A percentile compares a stretch with the other conserved stretches of the same genome.
Conservation (phyloP, 805 yeast genomes). For the Kodamaea nitidulidarum region DNA sequence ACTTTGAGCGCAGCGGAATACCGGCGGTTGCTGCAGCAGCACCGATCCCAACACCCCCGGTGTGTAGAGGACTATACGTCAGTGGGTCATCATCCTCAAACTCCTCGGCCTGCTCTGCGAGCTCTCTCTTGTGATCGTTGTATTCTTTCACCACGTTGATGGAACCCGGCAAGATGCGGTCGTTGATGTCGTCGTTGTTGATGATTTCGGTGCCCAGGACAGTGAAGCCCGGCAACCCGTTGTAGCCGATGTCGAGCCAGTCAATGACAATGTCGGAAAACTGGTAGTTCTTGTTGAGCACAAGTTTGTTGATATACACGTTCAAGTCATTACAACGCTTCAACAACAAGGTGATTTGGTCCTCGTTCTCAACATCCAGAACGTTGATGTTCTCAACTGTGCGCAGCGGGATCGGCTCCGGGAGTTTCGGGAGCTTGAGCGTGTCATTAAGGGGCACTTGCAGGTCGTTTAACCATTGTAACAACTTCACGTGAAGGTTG, state of each 20-base stretch:
- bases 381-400: slow-evolving; percentile 15
- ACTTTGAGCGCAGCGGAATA: slow-evolving; percentile 20
- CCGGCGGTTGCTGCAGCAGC: slow-evolving; percentile 6
- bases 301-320: slow-evolving; percentile 34
- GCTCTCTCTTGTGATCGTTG: slow-evolving; percentile 5
- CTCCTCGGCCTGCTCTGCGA: slow-evolving; percentile 2
- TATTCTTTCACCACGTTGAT: slow-evolving; percentile 13
- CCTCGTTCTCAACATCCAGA: slow-evolving; percentile 8
- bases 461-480: slow-evolving; percentile 17
- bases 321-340: slow-evolving; percentile 40
- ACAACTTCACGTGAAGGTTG: slow-evolving; percentile 37
- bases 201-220: slow-evolving; percentile 7
- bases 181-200: slow-evolving; percentile 21
- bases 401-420: slow-evolving; percentile 44
- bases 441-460: slow-evolving; percentile 7
- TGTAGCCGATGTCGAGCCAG: slow-evolving; percentile 25
- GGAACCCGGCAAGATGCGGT: slow-evolving; percentile 17
- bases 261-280: slow-evolving; percentile 23
- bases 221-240: slow-evolving; percentile 23
- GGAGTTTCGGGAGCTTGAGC: slow-evolving; percentile 36
- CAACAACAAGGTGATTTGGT: slow-evolving; percentile 19
- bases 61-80: slow-evolving; percentile 6
- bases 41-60: slow-evolving; percentile 6
- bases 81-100: slow-evolving; percentile 6
- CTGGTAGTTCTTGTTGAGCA: slow-evolving; percentile 27